Conservation (phyloP, 23 red algal genomes). For the Gracilaria gracilis region DNA sequence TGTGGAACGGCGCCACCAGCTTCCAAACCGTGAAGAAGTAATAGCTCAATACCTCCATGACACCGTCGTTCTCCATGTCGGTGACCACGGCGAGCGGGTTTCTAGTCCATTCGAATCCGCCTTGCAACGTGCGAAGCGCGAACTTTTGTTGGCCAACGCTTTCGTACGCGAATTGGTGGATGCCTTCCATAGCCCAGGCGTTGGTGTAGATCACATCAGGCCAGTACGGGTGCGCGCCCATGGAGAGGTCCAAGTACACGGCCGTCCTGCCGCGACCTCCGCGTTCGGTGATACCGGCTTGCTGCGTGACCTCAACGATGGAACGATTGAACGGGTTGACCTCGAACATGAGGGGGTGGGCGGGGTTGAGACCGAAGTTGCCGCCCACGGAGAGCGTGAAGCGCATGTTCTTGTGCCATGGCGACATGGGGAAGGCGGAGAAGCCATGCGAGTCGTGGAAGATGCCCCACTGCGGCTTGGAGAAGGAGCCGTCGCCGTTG, state of each 20-base stretch:
- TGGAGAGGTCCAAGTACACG: slow-evolving; percentile 36
- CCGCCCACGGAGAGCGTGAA: slow-evolving; percentile 35
- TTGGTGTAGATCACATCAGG: slow-evolving; percentile 47
- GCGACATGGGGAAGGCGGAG: slow-evolving; percentile 22
- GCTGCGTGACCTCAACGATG: slow-evolving; percentile 33
- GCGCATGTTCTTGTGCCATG: slow-evolving; percentile 28
- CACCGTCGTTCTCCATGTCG: slow-evolving; percentile 45
- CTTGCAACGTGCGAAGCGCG: neutral
- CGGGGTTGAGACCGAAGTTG: slow-evolving; percentile 24
- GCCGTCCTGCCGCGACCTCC: slow-evolving; percentile 24
- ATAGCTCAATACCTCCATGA: slow-evolving; percentile 36
- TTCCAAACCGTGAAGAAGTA: slow-evolving; percentile 24
- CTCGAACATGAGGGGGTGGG: slow-evolving; percentile 36
- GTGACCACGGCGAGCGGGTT: slow-evolving; percentile 22
- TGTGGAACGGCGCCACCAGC: slow-evolving; percentile 2
- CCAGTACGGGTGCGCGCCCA: slow-evolving; percentile 33
- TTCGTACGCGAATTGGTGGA: slow-evolving; percentile 44
- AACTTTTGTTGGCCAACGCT: slow-evolving; percentile 16
- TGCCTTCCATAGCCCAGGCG: slow-evolving; percentile 5
- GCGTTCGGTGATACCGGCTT: neutral
- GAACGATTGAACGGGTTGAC: slow-evolving; percentile 21
- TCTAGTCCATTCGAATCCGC: slow-evolving; percentile 27
- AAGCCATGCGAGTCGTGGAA: slow-evolving; percentile 36
- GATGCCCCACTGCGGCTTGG: neutral
- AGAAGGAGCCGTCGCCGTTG: slow-evolving; percentile 7